Evolutionary conservation across 164 flowering plant genomes (phyloP).

Genomic region (Vitis riparia): DNA sequence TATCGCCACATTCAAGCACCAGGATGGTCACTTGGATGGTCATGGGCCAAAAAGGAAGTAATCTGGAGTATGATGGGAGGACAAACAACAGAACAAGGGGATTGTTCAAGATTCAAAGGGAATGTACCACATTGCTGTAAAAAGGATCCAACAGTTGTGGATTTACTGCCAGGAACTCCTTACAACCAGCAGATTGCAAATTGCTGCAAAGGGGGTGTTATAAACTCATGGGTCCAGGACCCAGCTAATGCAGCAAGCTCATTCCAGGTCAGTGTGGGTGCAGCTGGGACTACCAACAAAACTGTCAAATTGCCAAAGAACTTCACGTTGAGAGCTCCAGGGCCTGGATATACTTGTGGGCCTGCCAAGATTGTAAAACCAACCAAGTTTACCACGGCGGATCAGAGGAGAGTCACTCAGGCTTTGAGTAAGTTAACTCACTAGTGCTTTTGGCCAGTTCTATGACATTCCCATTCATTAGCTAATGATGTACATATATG

Average conservation of each 20-base stretch:
- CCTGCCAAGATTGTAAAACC: constrained; percentile 55
- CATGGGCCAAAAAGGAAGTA: constrained; percentile 78
- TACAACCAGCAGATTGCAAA: constrained; percentile 80
- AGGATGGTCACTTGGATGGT: constrained; percentile 78
- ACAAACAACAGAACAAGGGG: constrained; percentile 79
- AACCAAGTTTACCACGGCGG: constrained; percentile 37
- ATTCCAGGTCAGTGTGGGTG: constrained; percentile 73
- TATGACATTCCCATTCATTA: not conserved
- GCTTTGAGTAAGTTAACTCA: constrained; percentile 51
- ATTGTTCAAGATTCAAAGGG: constrained; percentile 67
- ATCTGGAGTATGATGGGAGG: constrained; percentile 74
- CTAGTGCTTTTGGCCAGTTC: not conserved
- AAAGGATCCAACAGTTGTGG: constrained; percentile 67
- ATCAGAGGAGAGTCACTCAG: constrained; percentile 56
- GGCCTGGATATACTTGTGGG: constrained; percentile 72
- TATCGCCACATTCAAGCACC: constrained; percentile 72
- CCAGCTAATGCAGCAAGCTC: constrained; percentile 55
- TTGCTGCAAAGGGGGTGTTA: constrained; percentile 76
- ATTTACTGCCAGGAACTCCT: constrained; percentile 73
- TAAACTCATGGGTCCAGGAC: constrained; percentile 67
- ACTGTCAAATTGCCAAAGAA: constrained; percentile 72
- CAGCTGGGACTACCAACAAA: constrained; percentile 64
- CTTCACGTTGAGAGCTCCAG: constrained; percentile 63
- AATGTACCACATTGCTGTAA: constrained; percentile 73
- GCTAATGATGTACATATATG: too few relatives aligned